Percentiles rank a stretch among this genome's conserved stretches.
Evolutionary conservation across 2,329 filamentous ascomycete genomes (phyloP).

Genomic region (Gyromitra esculenta): DNA sequence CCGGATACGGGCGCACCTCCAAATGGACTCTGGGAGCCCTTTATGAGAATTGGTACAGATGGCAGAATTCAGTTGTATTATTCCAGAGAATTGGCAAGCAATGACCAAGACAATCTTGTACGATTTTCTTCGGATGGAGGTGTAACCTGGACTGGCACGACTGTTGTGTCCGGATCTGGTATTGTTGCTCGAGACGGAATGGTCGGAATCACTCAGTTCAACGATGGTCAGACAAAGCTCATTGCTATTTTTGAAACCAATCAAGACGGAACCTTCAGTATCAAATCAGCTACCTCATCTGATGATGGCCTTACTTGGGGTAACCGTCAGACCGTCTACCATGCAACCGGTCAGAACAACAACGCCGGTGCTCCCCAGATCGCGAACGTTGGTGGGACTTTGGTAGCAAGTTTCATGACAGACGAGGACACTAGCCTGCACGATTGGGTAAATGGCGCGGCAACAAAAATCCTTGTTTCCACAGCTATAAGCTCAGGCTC

Average conservation of each 20-base stretch:
- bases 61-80: conserved; percentile 26
- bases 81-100: not conserved
- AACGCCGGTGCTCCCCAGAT: conserved; percentile 24
- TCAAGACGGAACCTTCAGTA: conserved; percentile 7
- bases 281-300: conserved; percentile 12
- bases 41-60: conserved; percentile 22
- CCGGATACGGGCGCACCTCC: conserved; percentile 13
- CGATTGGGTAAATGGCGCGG: conserved; percentile 16
- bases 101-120: conserved; percentile 31
- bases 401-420: conserved; percentile 31
- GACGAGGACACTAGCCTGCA: conserved; percentile 26
- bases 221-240: conserved; percentile 11
- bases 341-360: not conserved
- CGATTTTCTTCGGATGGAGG: conserved; percentile 26
- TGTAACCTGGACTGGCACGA: conserved; percentile 11
- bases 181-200: conserved; percentile 18
- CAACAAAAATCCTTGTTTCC: conserved; percentile 19
- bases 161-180: conserved; percentile 16
- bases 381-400: conserved; percentile 11
- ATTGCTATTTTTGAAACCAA: conserved; percentile 26
- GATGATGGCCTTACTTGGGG: conserved; percentile 17
- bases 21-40: conserved; percentile 28
- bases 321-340: conserved; percentile 14
- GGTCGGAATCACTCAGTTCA: conserved; percentile 17
- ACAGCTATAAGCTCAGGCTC: conserved; percentile 1